These are phyloP conservation scores for Euphorbia schlechtendalii DNA, from an alignment of 441 rosid genomes.

Conservation along the genomic window DNA sequence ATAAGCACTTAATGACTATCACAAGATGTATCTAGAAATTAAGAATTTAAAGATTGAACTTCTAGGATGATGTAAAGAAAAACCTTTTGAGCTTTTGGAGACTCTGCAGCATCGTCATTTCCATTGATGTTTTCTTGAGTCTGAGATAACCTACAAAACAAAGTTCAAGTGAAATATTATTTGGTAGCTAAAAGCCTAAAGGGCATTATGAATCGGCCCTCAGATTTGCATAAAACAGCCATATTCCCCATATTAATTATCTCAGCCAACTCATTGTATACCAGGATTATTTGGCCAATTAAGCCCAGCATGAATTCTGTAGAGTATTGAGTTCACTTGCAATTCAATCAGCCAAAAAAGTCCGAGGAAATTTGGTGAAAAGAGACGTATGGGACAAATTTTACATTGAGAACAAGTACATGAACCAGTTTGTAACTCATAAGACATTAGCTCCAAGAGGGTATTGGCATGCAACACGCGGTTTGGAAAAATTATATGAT, in stretches of 20 bases:
- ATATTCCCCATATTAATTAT: not conserved
- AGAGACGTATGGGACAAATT: not conserved
- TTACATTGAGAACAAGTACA: not conserved
- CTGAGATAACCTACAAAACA: conserved; percentile 32
- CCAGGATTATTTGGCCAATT: not conserved
- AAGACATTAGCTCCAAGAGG: too few species aligned
- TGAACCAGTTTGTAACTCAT: not conserved
- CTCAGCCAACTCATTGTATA: not conserved
- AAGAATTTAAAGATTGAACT: not conserved
- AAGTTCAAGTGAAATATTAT: conserved; percentile 12
- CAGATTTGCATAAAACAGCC: not conserved
- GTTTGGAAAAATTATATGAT: not conserved
- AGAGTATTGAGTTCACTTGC: not conserved
- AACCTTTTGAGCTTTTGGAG: conserved; percentile 57
- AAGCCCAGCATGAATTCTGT: not conserved
- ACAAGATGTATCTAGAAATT: too few species aligned
- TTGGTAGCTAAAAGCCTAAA: conserved; percentile 1
- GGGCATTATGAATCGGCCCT: not conserved
- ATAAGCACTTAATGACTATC: too few species aligned
- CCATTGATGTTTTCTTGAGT: conserved; percentile 36
- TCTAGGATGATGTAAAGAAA: conserved; percentile 2
- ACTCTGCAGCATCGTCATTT: conserved; percentile 29
- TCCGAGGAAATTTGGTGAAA: not conserved
- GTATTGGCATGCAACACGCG: not conserved
- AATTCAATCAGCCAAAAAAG: not conserved